Evolutionary conservation across 2,329 filamentous ascomycete species (phyloP), one percentile per base, ranked within the genome.

Genomic region (Colletotrichum siamense): DNA sequence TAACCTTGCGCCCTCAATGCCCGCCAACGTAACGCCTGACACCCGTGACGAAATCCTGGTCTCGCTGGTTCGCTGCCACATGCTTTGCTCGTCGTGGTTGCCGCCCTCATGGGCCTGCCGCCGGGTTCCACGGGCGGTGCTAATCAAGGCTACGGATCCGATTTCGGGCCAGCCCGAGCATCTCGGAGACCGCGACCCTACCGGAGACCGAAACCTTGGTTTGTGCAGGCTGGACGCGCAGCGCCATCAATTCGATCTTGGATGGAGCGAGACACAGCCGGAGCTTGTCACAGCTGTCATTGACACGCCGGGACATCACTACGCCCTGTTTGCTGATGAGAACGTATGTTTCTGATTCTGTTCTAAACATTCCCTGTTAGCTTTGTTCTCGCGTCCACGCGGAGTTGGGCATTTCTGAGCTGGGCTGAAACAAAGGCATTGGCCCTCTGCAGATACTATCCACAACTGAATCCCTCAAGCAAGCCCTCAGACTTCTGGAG

Each of bases 401-500:
- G 52, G 52, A n/a, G 2, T 1, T n/a, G 52, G 12, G 0, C 26
- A 28, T 1, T 16, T 57, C 7, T 18, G 55, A 3, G 1, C 22
- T 57, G 1, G 8, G 55, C 55, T 59, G 0, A 59, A 59, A 59
- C 26, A n/a, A 8, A 44, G 18, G 39, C 55, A 28, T 18, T 28
- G 55, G 55, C 22, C 55, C 5, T 59, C 9, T 59, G 55, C 55
- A 59, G 55, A 59, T 59, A 26, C 0, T 1, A 59, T 59, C 55
- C 24, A 59, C 55, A 59, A 59, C 55, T 22, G 55, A 59, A 28
- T 59, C 55, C 0, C 55, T 59, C 4, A 59, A 59, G 55, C 55
- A 59, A 59, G 55, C 55, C 55, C 55, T 59, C 55, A 28, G 55
- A 59, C 55, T 59, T 59, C 55, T 59, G 55, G 55, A 59, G 55